Evolutionary conservation across 352 stramenopile species (phyloP), one percentile per base, ranked within the genome.

Genomic region (Phytophthora megakarya): DNA sequence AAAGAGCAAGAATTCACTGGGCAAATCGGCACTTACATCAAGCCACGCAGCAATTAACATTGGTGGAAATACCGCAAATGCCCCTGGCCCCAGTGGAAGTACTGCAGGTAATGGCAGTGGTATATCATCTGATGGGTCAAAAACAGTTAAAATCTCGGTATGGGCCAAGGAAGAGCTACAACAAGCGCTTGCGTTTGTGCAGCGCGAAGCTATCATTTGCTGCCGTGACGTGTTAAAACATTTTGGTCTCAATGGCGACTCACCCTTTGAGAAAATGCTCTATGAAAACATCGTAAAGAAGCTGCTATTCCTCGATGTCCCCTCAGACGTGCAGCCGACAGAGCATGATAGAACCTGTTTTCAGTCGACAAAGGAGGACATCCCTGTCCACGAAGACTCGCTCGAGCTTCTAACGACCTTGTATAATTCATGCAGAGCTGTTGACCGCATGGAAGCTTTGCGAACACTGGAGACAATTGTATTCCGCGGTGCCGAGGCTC

Each of bases 311-410:
- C 61, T 96, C 4, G 87, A 96, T 47, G 91, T 93, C 23, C 82
- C 82, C 3, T 32, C 79, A 5, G 87, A 96, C 58, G 79, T 93
- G n/a, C 84, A 95, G 33, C 80, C 83, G 1, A 94, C 87, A 0
- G 87, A 96, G 33, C 87, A 96, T 22, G 87, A 96, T 62, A 83
- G 85, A 21, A 88, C 81, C n/a, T 94, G 84, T 38, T 96, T 93
- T 37, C 50, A 88, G 51, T 91, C 85, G 2, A 92, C 84, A 9
- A 90, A 93, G 67, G 87, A 94, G 52, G 69, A 89, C 26, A 90
- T 96, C 33, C 87, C 87, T 22, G 65, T 94, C 9, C 87, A 96
- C 33, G 73, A 88, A 64, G 81, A 90, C 23, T 87, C 81, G 18
- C 65, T 96, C 5, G 74, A 77, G 22, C 58, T 86, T 42, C 57